phyloP scores from a whole-genome alignment of 768 basidiomycete species.

The Ramaria rubella region DNA sequence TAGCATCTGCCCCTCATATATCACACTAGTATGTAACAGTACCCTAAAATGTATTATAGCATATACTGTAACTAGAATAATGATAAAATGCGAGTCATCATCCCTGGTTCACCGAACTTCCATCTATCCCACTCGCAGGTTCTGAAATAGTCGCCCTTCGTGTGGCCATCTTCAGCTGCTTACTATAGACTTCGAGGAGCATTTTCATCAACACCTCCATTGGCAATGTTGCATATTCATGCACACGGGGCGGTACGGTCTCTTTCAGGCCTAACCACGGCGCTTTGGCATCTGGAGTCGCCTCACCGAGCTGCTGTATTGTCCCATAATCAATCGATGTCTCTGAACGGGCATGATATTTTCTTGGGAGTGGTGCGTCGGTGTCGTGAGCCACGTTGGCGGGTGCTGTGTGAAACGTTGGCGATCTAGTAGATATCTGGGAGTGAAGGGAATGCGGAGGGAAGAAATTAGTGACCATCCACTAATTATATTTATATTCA shows the following conservation, averaged over 20 bases:
- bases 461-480: neutral
- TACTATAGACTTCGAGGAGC: constrained; percentile 68
- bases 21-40: too few species aligned
- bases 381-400: constrained; percentile 7
- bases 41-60: too few species aligned
- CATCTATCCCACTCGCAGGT: neutral
- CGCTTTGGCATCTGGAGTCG: constrained; percentile 82
- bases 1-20: too few species aligned
- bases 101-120: neutral
- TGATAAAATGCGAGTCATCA: neutral
- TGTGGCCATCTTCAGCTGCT: constrained; percentile 43
- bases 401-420: neutral
- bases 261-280: constrained; percentile 80
- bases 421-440: neutral
- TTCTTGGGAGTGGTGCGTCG: constrained; percentile 11
- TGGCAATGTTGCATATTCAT: constrained; percentile 80
- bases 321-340: constrained; percentile 67
- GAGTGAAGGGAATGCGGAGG: neutral
- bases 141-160: neutral
- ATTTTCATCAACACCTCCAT: constrained; percentile 81
- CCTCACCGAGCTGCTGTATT: constrained; percentile 81
- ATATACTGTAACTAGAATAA: neutral
- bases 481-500: constrained; percentile 5
- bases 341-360: constrained; percentile 13
- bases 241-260: constrained; percentile 78